These are phyloP conservation scores for Lophium mytilinum DNA, from an alignment of 495 filamentous ascomycete genomes.

Conservation along the genomic window DNA sequence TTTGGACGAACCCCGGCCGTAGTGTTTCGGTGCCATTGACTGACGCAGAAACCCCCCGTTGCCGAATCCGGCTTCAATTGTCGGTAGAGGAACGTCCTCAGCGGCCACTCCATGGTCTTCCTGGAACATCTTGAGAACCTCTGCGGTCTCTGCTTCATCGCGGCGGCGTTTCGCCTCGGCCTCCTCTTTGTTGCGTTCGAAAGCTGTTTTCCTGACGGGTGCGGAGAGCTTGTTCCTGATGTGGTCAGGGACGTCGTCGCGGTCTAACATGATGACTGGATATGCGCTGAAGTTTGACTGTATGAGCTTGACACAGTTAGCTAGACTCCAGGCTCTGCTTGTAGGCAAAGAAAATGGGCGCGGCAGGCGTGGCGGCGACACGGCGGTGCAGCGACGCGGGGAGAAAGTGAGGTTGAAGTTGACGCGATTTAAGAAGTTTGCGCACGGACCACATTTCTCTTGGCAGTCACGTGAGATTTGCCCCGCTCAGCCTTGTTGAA, in stretches of 20 bases:
- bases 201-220: conserved; percentile 78
- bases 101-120: conserved; percentile 79
- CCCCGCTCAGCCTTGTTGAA: too few species aligned
- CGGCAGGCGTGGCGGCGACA: too few species aligned
- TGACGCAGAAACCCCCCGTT: conserved; percentile 40
- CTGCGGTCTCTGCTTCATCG: conserved; percentile 83
- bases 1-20: conserved; percentile 13
- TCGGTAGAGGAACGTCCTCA: conserved; percentile 32
- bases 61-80: conserved; percentile 30
- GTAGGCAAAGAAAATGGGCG: too few species aligned
- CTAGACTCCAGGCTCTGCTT: too few species aligned
- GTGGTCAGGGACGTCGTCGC: conserved; percentile 66
- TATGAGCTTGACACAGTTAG: too few species aligned
- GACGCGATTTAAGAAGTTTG: neutral
- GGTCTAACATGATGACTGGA: conserved; percentile 6
- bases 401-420: neutral
- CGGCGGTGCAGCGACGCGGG: neutral
- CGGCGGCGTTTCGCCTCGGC: conserved; percentile 70
- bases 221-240: conserved; percentile 75
- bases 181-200: conserved; percentile 87
- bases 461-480: neutral
- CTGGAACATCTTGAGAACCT: conserved; percentile 87
- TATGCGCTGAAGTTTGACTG: conserved; percentile 1
- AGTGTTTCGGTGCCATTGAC: too few species aligned
- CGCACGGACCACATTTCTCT: neutral